Base-by-base conservation (phyloP, 352 stramenopile genomes). In the Phytophthora sp. region DNA sequence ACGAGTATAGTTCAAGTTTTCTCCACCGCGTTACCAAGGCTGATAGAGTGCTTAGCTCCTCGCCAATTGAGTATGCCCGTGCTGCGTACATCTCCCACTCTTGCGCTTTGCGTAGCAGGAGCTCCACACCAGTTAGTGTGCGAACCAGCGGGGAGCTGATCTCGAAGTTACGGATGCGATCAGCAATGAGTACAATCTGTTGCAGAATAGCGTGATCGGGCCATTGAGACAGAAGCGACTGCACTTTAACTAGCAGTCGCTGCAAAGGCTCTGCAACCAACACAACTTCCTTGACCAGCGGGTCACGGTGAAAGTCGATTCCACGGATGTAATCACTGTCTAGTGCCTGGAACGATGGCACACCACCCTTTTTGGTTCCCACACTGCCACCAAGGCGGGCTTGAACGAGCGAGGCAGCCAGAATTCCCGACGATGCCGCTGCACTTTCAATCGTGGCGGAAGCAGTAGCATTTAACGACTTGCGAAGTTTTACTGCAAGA, bases 71-170 rank as follows among this genome's bases (percentile, higher is more conserved):
- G 31, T 98, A 97, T 4, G 95, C 79, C 7, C 87, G 78, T 23
- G 96, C 96, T 9, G 97, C 96, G 66, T 99, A 97, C 47, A 97
- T 89, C 61, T 99, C 97, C 98, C 98, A 99, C 38, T 99, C 97
- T 72, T 99, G 97, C 4, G 98, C 89, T 59, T 99, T 98, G 18
- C 90, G 84, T 21, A 99, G 74, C 33, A 99, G 77, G 2, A 99
- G 76, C 73, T 99, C 97, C 11, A 99, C 79, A 24, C 96, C 96
- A 35, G 91, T 95, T 33, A 99, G 84, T 12, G 98, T 94, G 24
- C 97, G 97, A 18, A 88, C 87, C 5, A 96, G 66, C 2, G 89
- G 89, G 0, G 86, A 93, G 31, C 82, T 90, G 51, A 95, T 94
- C 57, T 91, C 84, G 41, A 96, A 94, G 64, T 95, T 93, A 9